Evolutionary conservation across 805 yeast genomes (phyloP).

Genomic region (Wickerhamiella spandovensis): DNA sequence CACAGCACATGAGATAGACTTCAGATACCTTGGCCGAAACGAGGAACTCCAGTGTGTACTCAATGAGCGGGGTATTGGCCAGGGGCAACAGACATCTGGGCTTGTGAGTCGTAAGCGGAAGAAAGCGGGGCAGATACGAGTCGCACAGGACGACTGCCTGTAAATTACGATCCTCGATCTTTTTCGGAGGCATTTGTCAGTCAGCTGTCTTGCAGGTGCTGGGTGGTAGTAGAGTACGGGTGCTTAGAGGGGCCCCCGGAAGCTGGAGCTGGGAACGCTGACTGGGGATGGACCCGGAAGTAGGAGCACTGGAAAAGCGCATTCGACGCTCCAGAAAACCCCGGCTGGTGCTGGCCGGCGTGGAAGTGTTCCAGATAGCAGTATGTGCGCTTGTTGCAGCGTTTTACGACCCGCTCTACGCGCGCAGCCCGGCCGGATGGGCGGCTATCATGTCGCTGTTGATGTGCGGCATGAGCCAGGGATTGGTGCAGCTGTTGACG

Average conservation of each 20-base stretch:
- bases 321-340: conserved; percentile 16
- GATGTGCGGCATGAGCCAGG: conserved; percentile 24
- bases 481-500: conserved; percentile 20
- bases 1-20: conserved; percentile 77
- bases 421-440: conserved; percentile 20
- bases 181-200: conserved; percentile 12
- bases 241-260: too few relatives aligned
- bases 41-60: conserved; percentile 85
- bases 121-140: conserved; percentile 80
- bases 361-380: conserved; percentile 15
- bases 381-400: conserved; percentile 15
- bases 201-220: too few relatives aligned
- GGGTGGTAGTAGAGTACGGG: background rate
- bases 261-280: background rate
- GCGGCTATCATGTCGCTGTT: conserved; percentile 22
- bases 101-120: conserved; percentile 73
- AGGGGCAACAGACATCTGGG: conserved; percentile 89
- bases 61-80: conserved; percentile 87
- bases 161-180: conserved; percentile 25
- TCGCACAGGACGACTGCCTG: conserved; percentile 94
- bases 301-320: conserved; percentile 17
- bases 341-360: conserved; percentile 4
- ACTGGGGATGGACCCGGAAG: conserved; percentile 12
- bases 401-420: conserved; percentile 16
- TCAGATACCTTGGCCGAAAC: conserved; percentile 85